phyloP scores from a whole-genome alignment of 305 asterid genomes.

The Withania somnifera region DNA sequence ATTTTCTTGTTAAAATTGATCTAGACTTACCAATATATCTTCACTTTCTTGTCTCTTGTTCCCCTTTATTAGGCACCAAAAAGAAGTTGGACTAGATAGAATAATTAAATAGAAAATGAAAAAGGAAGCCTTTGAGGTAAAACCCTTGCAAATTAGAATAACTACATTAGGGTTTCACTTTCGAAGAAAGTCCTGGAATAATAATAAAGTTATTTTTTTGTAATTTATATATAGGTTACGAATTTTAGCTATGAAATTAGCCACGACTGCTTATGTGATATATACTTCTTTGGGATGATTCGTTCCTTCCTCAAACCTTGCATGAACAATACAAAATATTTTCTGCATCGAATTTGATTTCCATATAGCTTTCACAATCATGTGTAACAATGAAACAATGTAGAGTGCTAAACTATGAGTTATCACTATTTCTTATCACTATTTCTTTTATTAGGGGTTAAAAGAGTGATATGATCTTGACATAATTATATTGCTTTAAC shows the following conservation, averaged over 20 bases:
- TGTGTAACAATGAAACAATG: neutral
- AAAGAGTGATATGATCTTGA: no score
- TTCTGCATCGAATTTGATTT: neutral
- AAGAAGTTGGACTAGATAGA: neutral
- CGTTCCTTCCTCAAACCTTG: no score
- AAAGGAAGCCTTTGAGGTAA: neutral
- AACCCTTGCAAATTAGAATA: neutral
- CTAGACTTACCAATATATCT: neutral
- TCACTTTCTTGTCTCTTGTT: neutral
- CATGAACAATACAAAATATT: neutral
- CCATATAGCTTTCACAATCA: neutral
- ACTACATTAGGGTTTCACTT: no score
- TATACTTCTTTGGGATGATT: neutral
- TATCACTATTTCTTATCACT: neutral
- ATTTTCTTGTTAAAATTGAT: neutral
- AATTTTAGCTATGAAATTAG: neutral
- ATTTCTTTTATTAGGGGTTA: neutral
- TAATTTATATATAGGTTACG: neutral
- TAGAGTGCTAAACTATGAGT: neutral
- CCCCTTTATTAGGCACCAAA: neutral
- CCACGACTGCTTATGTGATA: neutral
- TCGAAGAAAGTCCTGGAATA: no score
- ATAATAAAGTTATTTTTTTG: fast-evolving
- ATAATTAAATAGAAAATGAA: neutral
- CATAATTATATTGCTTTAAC: no score